A percentile compares a stretch with the other conserved stretches of the same genome.
phyloP scores from a whole-genome alignment of 2,329 filamentous ascomycete species.

The Dactylellina sp. region DNA sequence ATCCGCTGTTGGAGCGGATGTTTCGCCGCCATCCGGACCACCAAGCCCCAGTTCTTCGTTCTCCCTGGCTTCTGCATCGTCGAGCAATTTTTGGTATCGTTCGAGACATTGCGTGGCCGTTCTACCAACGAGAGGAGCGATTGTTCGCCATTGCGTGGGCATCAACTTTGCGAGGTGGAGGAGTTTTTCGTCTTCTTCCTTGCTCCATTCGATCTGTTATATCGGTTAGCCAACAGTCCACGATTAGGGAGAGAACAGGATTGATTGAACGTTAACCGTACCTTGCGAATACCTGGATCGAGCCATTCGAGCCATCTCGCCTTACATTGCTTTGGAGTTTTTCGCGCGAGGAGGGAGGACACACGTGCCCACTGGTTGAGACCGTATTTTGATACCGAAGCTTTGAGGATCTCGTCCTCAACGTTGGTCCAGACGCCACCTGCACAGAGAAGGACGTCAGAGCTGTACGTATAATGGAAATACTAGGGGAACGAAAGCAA shows the following conservation, averaged over 20 bases:
- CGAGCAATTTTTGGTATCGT: slow-evolving; percentile 93
- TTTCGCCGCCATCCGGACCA: slow-evolving; percentile 87
- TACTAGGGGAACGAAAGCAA: not conserved
- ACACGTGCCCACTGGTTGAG: slow-evolving; percentile 98
- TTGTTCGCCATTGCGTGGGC: slow-evolving; percentile 99
- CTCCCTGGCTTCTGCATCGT: slow-evolving; percentile 93
- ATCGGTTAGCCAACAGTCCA: not conserved
- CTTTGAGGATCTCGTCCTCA: slow-evolving; percentile 97
- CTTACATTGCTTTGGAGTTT: slow-evolving; percentile 99
- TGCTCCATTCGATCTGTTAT: slow-evolving; percentile 90
- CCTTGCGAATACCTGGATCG: slow-evolving; percentile 93
- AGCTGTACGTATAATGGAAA: not conserved
- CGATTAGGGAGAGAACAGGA: too few relatives aligned
- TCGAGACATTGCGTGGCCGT: slow-evolving; percentile 98
- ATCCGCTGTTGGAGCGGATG: slow-evolving; percentile 87
- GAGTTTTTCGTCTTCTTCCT: slow-evolving; percentile 97
- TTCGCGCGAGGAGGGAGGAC: slow-evolving; percentile 93
- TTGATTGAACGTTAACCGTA: slow-evolving; percentile 12
- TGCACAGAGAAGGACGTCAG: slow-evolving; percentile 19
- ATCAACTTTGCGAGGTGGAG: slow-evolving; percentile 97
- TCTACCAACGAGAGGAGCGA: slow-evolving; percentile 93
- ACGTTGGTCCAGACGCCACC: slow-evolving; percentile 80
- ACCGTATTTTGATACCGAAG: slow-evolving; percentile 92
- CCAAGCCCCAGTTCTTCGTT: slow-evolving; percentile 81
- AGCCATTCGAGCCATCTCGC: slow-evolving; percentile 98